These are phyloP conservation scores for Posidonia australis DNA, from an alignment of 106 monocot species.

Conservation along the genomic window DNA sequence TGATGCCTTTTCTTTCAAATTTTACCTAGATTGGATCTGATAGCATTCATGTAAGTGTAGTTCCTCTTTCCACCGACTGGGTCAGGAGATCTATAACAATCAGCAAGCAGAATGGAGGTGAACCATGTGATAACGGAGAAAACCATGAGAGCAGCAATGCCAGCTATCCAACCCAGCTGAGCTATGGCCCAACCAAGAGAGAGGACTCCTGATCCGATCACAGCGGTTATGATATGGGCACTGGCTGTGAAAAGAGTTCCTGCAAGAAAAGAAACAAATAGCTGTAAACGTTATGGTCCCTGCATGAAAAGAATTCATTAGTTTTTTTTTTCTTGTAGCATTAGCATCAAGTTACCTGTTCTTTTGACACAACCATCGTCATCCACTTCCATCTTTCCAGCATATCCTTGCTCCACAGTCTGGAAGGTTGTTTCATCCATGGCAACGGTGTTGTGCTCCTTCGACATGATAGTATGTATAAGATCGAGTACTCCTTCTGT, in stretches of 20 bases:
- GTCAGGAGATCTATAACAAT: constrained; percentile 22
- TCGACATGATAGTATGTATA: neutral
- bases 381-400: neutral
- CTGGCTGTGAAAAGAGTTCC: constrained; percentile 18
- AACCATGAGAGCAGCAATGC: constrained; percentile 7
- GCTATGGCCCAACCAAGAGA: constrained; percentile 25
- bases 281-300: too few species aligned
- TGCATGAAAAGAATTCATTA: neutral
- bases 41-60: constrained; percentile 22
- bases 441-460: neutral
- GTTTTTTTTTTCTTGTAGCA: neutral
- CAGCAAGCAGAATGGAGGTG: constrained; percentile 17
- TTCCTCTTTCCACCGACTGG: constrained; percentile 20
- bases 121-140: constrained; percentile 30
- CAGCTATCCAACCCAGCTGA: constrained; percentile 26
- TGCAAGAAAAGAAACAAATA: neutral
- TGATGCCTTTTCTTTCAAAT: neutral
- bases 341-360: neutral
- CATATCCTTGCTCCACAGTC: neutral
- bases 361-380: constrained; percentile 11
- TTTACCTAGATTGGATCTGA: constrained; percentile 19
- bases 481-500: neutral
- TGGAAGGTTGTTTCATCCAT: constrained; percentile 1
- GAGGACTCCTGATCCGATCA: constrained; percentile 24
- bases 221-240: constrained; percentile 23